Percentiles rank a stretch among this genome's conserved stretches.
These are phyloP conservation scores for Mycena leptocephala DNA, from an alignment of 768 basidiomycete genomes.

Conservation along the genomic window DNA sequence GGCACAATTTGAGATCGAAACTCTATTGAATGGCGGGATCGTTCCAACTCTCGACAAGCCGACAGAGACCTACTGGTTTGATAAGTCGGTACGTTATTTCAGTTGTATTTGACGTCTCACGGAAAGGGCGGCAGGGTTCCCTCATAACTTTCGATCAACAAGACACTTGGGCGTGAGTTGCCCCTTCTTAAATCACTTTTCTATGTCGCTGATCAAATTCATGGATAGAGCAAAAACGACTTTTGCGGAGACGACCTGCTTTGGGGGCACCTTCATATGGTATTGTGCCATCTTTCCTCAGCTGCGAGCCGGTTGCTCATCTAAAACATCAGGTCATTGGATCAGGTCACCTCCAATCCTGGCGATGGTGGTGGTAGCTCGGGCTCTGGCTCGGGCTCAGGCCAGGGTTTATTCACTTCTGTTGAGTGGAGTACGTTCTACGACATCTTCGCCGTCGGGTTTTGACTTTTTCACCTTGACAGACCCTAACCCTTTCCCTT, in stretches of 20 bases:
- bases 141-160: conserved; percentile 36
- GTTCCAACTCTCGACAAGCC: conserved; percentile 28
- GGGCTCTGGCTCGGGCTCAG: neutral
- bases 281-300: neutral
- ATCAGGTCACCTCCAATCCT: conserved; percentile 3
- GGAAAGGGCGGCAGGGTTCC: neutral
- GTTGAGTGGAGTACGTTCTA: conserved; percentile 11
- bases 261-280: conserved; percentile 39
- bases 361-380: neutral
- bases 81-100: conserved; percentile 14
- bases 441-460: neutral
- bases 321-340: neutral
- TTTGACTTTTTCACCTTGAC: neutral
- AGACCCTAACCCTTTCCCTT: conserved; percentile 22
- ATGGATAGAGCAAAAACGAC: conserved; percentile 10
- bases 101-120: neutral
- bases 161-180: conserved; percentile 35
- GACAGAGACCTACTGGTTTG: conserved; percentile 37
- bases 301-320: neutral
- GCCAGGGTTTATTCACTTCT: neutral
- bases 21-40: conserved; percentile 11
- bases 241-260: conserved; percentile 34
- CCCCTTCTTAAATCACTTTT: too few species aligned
- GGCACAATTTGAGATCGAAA: conserved; percentile 35
- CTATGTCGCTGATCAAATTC: too few species aligned